A percentile compares a stretch with the other conserved stretches of the same genome.
These are phyloP conservation scores for Puccinia novopanici DNA, from an alignment of 1,284 basidiomycete species.

Conservation along the genomic window DNA sequence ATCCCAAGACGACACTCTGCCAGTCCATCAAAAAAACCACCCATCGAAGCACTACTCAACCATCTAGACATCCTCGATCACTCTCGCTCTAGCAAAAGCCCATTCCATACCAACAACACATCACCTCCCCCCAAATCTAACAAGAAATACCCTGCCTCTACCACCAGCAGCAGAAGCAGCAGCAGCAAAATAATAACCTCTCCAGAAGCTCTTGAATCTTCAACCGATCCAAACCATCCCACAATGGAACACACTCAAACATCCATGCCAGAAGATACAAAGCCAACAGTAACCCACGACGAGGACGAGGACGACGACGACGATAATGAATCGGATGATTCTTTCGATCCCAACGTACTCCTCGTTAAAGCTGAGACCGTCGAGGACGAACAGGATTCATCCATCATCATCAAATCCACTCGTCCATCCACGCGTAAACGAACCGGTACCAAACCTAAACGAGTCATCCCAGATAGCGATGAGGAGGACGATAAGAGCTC, in stretches of 20 bases:
- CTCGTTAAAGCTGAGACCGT: background rate
- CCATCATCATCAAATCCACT: background rate
- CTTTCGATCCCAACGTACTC: background rate
- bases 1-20: background rate
- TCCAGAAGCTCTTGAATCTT: too few species aligned
- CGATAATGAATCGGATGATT: background rate
- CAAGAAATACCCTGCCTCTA: background rate
- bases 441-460: slow-evolving; percentile 17
- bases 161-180: background rate
- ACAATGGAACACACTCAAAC: too few species aligned
- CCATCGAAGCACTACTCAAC: slow-evolving; percentile 10
- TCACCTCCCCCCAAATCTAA: background rate
- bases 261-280: too few species aligned
- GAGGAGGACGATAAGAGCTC: background rate
- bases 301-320: background rate
- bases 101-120: background rate
- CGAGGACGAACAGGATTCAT: background rate
- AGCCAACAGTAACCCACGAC: background rate
- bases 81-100: slow-evolving; percentile 12
- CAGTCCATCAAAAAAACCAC: slow-evolving; percentile 19
- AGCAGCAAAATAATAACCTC: background rate
- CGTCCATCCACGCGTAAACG: background rate
- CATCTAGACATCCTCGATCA: slow-evolving; percentile 23
- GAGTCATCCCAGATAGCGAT: slow-evolving; percentile 23
- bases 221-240: too few species aligned